phyloP scores from a whole-genome alignment of 495 filamentous ascomycete genomes.

The Tuber melanosporum region DNA sequence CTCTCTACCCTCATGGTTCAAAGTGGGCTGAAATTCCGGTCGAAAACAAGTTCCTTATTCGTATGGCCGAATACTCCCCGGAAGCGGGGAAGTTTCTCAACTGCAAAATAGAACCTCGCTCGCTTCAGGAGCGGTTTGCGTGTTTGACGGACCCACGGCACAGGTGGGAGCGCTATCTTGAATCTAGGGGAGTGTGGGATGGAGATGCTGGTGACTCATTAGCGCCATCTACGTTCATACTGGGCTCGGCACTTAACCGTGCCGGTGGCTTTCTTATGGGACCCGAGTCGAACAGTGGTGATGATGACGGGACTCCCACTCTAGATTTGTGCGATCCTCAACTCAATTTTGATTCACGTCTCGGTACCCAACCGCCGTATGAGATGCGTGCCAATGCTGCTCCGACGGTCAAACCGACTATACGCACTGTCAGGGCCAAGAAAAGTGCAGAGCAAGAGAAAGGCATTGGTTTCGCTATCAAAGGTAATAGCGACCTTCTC shows the following conservation, averaged over 20 bases:
- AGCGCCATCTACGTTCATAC: neutral
- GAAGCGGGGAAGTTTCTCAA: conserved; percentile 24
- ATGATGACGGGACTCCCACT: neutral
- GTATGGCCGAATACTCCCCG: conserved; percentile 23
- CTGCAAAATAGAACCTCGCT: conserved; percentile 20
- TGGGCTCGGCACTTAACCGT: neutral
- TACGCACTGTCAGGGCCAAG: neutral
- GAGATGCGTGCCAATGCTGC: neutral
- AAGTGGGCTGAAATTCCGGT: conserved; percentile 22
- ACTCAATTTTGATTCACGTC: neutral
- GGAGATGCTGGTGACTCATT: neutral
- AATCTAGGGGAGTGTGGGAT: neutral
- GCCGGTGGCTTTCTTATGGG: neutral
- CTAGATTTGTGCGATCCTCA: neutral
- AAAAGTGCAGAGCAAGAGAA: neutral
- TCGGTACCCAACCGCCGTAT: neutral
- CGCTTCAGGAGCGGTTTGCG: neutral
- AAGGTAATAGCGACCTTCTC: neutral
- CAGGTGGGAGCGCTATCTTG: neutral
- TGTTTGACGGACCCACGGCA: neutral
- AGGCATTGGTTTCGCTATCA: neutral
- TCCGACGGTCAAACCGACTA: neutral
- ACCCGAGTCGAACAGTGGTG: neutral
- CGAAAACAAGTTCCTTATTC: conserved; percentile 31
- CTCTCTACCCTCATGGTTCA: conserved; percentile 21